Evolutionary conservation across 768 basidiomycete genomes (phyloP), one percentile per base, ranked within the genome.

Genomic region (Boletus sp.): DNA sequence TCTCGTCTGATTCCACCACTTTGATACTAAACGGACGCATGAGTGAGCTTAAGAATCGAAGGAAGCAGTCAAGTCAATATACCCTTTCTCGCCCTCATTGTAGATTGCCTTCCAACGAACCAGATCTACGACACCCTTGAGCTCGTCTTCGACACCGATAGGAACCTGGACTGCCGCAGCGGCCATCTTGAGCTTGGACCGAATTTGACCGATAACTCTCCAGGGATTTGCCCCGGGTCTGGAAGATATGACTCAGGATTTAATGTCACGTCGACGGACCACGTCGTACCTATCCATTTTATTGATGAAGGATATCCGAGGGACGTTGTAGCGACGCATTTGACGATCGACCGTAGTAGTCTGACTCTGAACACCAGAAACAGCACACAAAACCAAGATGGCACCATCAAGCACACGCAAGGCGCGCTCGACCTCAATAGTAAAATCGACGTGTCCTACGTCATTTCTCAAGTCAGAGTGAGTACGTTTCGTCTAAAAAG

Each of bases 311-410:
- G 94, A 97, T 57, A 99, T 83, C 44, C 97, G 83, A 55, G 97
- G 97, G 56, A 99, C 92, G 66, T 89, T 88, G 71, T 99, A 99
- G 36, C 97, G 85, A 59, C 92, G 83, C 97, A 99, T 99, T 79
- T 99, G 97, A 57, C 97, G 82, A 76, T 99, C 97, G 37, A 99
- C 97, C 12, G 97, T 99, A 20, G 94, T 98, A 2, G 97, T 99
- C 83, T 99, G 97, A 75, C 90, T 93, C 86, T 95, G 75, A 5
- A 99, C 97, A 61, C 97, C 97, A 52, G 94, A 89, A 44, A 99
- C 97, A 20, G 97, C 94, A 74, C 97, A 98, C 24, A 99, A 79
- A 32, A 99, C 97, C 67, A 99, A 73, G 47, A 98, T 89, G 50
- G 97, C 97, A 60, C 97, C 97, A 71, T 99, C 97, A 60, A 99